These are phyloP conservation scores for Tritrichomonas foetus DNA, from an alignment of 208 protist genomes.

Conservation along the genomic window DNA sequence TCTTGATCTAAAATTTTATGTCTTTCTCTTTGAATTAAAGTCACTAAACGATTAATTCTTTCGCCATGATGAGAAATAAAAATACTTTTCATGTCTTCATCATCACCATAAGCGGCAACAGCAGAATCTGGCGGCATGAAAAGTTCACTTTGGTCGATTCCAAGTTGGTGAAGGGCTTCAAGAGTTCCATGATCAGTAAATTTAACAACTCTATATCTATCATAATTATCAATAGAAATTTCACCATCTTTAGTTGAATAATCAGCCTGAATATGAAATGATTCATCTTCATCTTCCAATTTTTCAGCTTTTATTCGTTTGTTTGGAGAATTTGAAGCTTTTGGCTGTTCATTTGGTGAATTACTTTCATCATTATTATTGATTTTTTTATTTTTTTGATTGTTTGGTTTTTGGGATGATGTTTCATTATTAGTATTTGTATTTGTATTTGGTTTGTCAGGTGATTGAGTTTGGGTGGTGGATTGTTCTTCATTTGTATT, in stretches of 20 bases:
- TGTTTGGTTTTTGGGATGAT: too few relatives aligned
- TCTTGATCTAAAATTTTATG: background rate
- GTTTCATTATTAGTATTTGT: too few relatives aligned
- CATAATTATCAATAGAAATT: background rate
- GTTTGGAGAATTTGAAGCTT: too few relatives aligned
- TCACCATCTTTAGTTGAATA: background rate
- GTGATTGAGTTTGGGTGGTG: too few relatives aligned
- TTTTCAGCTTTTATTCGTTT: too few relatives aligned
- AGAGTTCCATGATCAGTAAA: slow-evolving; percentile 14
- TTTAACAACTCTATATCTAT: background rate
- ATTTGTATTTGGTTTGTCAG: too few relatives aligned
- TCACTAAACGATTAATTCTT: background rate
- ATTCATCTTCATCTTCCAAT: background rate
- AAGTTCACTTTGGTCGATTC: background rate
- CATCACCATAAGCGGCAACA: background rate
- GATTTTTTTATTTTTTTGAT: too few relatives aligned
- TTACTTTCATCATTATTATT: too few relatives aligned
- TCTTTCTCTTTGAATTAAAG: background rate
- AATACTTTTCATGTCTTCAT: background rate
- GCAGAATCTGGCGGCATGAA: background rate
- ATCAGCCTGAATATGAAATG: background rate
- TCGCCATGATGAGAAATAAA: background rate
- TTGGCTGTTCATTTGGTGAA: too few relatives aligned
- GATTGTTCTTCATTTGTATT: too few relatives aligned
- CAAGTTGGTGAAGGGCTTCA: background rate